Base-by-base conservation (phyloP, 2,329 filamentous ascomycete species). In the Kalmusia sp. region DNA sequence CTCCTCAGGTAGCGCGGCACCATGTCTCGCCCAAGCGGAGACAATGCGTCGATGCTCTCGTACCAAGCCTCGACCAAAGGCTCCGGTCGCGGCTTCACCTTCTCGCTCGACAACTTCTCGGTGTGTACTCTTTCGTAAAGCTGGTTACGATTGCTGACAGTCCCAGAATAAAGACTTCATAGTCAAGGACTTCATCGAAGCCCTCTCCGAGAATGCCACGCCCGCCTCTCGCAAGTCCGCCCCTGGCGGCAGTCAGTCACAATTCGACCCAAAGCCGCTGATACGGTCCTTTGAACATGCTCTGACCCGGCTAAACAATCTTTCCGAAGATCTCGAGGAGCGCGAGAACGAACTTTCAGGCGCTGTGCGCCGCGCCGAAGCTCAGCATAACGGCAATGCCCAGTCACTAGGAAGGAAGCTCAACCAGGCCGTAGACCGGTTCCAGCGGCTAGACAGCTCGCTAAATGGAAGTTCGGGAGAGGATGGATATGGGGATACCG, bases 101-200 rank as follows among this genome's bases (percentile, higher is more conserved):
- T 97, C 79, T 91, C 87, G 8, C 82, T 98, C 56, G 91, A 96
- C 38, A 92, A 93, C 51, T 83, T 83, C 72, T 78, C 79, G 39
- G 74, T 77, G 56, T 56, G 68, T 24, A n/a, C 46, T 27, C 27
- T 28, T 28, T 12, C 27, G 27, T 12, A 28, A 7, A 12, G 27
- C 12, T 28, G 7, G 27, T 12, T 21, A 7, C 15, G 4, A 22
- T 3, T 17, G 33, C 37, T 51, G 5, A 51, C 49, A 28, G 38
- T 28, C 27, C 19, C 49, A 73, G 69, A 80, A 73, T 62, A 79
- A 78, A 65, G 95, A 98, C 77, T 99, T 98, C 70, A 97, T 98
- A 59, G 93, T 98, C 62, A 92, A 96, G 69, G 95, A 99, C 78
- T 99, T 99, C 72, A 88, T 99, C 65, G 96, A 99, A 73, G 86